phyloP scores from a whole-genome alignment of 768 basidiomycete genomes.

The Suillus americanus region DNA sequence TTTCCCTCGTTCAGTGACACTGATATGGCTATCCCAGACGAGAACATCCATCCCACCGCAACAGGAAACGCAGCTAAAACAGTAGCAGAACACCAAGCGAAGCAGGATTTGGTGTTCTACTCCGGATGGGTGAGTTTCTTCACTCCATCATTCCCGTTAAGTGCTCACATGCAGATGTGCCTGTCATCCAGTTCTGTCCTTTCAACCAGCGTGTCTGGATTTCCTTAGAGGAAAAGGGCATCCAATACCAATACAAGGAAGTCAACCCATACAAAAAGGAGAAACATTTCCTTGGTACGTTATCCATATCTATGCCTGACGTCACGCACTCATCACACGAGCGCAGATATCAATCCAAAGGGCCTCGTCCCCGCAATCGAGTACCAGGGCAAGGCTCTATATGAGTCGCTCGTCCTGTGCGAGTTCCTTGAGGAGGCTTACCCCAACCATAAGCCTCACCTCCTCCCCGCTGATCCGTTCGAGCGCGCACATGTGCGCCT shows the following conservation, averaged over 20 bases:
- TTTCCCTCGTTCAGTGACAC: background rate
- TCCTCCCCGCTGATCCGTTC: conserved; percentile 54
- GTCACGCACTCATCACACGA: background rate
- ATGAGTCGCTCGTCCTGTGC: conserved; percentile 63
- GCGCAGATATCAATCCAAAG: conserved; percentile 58
- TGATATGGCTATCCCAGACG: conserved; percentile 44
- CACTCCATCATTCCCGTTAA: background rate
- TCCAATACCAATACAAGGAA: conserved; percentile 68
- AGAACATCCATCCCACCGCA: conserved; percentile 55
- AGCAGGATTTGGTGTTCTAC: conserved; percentile 59
- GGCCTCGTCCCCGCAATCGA: conserved; percentile 66
- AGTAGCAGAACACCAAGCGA: conserved; percentile 50
- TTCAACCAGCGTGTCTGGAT: conserved; percentile 67
- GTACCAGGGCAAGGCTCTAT: conserved; percentile 50
- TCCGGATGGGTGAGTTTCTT: conserved; percentile 50
- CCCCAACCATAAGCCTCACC: conserved; percentile 35
- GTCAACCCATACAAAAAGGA: conserved; percentile 73
- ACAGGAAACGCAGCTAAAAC: conserved; percentile 54
- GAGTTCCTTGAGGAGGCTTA: conserved; percentile 70
- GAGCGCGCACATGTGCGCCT: conserved; percentile 52
- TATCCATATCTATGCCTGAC: background rate
- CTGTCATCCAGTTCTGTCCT: conserved; percentile 46
- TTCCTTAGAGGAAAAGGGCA: conserved; percentile 60
- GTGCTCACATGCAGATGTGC: background rate
- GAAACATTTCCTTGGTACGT: conserved; percentile 49